Base-by-base conservation (phyloP, 139 green algal genomes). In the Spirogloea muscicola region DNA sequence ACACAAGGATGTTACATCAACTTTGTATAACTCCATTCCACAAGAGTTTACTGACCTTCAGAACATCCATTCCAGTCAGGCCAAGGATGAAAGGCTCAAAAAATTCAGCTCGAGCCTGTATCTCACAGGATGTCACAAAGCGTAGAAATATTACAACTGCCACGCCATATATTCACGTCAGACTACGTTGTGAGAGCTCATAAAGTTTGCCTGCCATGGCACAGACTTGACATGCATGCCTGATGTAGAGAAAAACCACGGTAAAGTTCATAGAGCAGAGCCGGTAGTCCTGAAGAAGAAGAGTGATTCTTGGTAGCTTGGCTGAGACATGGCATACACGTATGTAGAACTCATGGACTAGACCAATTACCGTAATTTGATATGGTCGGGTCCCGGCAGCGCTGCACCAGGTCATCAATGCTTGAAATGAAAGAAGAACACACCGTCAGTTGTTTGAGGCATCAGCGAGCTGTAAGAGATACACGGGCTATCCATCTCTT, bases 1-100 rank as follows among this genome's bases (percentile, higher is more conserved):
- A 55, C 21, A 21, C 46, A 55, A 21, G 21, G 46, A 55, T 31
- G 46, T 21, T 21, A 55, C 46, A n/a, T n/a, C n/a, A n/a, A n/a
- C n/a, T n/a, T n/a, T n/a, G n/a, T n/a, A n/a, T n/a, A n/a, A n/a
- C n/a, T n/a, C n/a, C n/a, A n/a, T n/a, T n/a, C n/a, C n/a, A n/a
- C n/a, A n/a, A n/a, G n/a, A n/a, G n/a, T n/a, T n/a, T n/a, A n/a
- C n/a, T n/a, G n/a, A 78, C 69, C 69, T 78, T 57, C 13, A 75
- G 6, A 29, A 67, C 69, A 44, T 36, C 49, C 21, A 77, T 31
- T 21, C 71, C 46, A 13, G 48, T 80, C 10, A 55, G 48, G 10
- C 72, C 72, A 3, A 70, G 7, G 34, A 80, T 80, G 67, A 82
- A 82, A 6, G 74, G 74, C 57, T 82, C 69, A 44, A 82, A 82